These are phyloP conservation scores for Lablab purpureus DNA, from an alignment of 306 rosid genomes.

Conservation along the genomic window DNA sequence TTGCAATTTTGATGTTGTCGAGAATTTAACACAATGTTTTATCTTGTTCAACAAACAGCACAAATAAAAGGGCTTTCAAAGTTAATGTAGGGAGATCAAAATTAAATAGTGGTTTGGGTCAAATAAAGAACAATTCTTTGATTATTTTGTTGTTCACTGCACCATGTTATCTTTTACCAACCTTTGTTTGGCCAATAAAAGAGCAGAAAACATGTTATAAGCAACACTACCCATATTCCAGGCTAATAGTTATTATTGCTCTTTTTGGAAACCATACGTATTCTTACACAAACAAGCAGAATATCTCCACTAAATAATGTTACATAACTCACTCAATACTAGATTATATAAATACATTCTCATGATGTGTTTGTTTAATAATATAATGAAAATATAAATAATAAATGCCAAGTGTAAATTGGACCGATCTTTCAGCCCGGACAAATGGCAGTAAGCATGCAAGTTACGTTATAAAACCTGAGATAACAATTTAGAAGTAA, in stretches of 20 bases:
- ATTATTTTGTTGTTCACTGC: background rate
- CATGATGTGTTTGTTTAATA: background rate
- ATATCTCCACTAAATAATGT: background rate
- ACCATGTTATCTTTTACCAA: background rate
- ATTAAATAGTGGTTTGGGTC: conserved; percentile 10
- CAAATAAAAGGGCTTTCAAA: conserved; percentile 23
- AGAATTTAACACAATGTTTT: conserved; percentile 37
- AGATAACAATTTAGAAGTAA: conserved; percentile 28
- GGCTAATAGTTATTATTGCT: background rate
- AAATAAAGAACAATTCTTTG: conserved; percentile 3
- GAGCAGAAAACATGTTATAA: background rate
- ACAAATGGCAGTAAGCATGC: background rate
- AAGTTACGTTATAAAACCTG: background rate
- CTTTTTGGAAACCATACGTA: background rate
- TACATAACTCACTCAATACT: background rate
- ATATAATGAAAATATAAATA: conserved; percentile 2
- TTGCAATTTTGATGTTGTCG: conserved; percentile 48
- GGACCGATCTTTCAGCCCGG: background rate
- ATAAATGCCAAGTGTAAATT: background rate
- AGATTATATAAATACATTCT: background rate
- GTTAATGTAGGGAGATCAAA: background rate
- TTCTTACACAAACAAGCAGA: too few relatives aligned
- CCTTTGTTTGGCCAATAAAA: background rate
- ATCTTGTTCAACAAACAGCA: conserved; percentile 7
- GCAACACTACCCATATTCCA: background rate